A percentile compares a stretch with the other conserved stretches of the same genome.
phyloP scores from a whole-genome alignment of 2,329 filamentous ascomycete genomes.

The Xylogone sp. region DNA sequence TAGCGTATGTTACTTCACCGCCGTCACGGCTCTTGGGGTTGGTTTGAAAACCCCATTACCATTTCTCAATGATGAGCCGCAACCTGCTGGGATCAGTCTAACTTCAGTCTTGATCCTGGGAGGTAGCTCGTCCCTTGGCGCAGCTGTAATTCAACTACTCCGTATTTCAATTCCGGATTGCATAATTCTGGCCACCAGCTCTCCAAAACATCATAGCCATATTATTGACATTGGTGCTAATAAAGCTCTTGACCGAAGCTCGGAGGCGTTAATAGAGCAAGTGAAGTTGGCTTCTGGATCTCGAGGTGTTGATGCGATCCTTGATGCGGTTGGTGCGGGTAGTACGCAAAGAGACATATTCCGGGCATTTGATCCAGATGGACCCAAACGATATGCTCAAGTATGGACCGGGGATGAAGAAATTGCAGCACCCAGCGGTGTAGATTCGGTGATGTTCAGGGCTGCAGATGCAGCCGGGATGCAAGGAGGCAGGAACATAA shows the following conservation, averaged over 20 bases:
- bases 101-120: conserved; percentile 9
- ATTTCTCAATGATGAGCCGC: not conserved
- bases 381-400: conserved; percentile 9
- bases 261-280: not conserved
- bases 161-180: conserved; percentile 5
- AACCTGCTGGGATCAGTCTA: not conserved
- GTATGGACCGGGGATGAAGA: conserved; percentile 8
- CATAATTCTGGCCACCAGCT: conserved; percentile 8
- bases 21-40: conserved; percentile 2
- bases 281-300: conserved; percentile 2
- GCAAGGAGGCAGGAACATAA: conserved; percentile 1
- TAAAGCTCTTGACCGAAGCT: conserved; percentile 3
- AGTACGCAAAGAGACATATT: conserved; percentile 4
- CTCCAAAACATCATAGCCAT: conserved; percentile 6
- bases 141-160: conserved; percentile 10
- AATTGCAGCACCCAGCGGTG: conserved; percentile 3
- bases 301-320: conserved; percentile 9
- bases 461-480: not conserved
- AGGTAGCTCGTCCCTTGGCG: conserved; percentile 8
- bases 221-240: conserved; percentile 7
- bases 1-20: conserved; percentile 10
- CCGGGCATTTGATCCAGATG: conserved; percentile 3
- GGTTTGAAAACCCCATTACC: conserved; percentile 4
- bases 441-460: conserved; percentile 4
- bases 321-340: conserved; percentile 8